Conservation (phyloP, 805 yeast species). For the Saccharomycopsis selenospora region DNA sequence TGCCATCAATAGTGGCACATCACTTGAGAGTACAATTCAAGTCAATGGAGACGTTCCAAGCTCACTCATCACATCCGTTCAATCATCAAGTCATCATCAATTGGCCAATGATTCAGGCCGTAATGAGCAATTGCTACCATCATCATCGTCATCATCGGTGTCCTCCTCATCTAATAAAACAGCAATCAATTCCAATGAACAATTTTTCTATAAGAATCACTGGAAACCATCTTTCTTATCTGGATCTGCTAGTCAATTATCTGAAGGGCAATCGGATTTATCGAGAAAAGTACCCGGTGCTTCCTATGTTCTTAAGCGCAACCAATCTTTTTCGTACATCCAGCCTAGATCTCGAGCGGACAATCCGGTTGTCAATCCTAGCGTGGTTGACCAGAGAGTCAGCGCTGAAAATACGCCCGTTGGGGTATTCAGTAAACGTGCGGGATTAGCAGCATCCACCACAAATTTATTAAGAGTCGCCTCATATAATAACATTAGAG, state of each 20-base stretch:
- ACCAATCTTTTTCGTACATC: slow-evolving; percentile 18
- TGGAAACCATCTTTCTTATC: slow-evolving; percentile 3
- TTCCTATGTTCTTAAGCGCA: slow-evolving; percentile 11
- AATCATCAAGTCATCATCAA: background rate
- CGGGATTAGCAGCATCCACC: background rate
- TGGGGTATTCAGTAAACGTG: background rate
- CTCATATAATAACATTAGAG: slow-evolving; percentile 1
- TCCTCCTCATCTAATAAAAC: background rate
- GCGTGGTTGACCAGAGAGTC: background rate
- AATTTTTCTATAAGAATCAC: slow-evolving; percentile 18
- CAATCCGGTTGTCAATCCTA: slow-evolving; percentile 1
- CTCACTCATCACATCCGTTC: background rate
- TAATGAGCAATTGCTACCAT: background rate
- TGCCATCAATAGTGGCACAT: background rate
- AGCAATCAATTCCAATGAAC: slow-evolving; percentile 5
- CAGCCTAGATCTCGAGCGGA: slow-evolving; percentile 20
- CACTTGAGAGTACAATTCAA: background rate
- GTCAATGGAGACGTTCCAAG: background rate
- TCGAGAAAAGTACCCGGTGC: slow-evolving; percentile 5
- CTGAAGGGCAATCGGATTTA: slow-evolving; percentile 13
- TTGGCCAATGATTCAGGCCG: background rate
- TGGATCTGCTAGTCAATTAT: slow-evolving; percentile 6
- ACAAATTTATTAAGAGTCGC: slow-evolving; percentile 4
- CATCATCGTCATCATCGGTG: background rate
- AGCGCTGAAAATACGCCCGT: background rate